phyloP scores from a whole-genome alignment of 2,329 filamentous ascomycete genomes.

The Fusarium pseudograminearum region DNA sequence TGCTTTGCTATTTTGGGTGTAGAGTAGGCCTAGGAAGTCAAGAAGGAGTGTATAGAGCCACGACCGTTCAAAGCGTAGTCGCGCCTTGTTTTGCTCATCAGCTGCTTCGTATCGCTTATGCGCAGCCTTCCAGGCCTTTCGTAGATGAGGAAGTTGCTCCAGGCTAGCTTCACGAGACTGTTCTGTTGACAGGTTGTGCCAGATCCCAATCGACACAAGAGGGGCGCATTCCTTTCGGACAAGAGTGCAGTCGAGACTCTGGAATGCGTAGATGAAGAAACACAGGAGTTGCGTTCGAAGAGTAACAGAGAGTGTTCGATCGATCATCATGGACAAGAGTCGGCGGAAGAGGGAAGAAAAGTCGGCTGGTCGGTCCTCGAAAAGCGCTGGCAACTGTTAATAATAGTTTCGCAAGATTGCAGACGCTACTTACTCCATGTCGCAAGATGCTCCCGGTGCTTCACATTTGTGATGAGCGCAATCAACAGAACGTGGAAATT shows the following conservation, averaged over 20 bases:
- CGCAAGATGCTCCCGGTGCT: constrained; percentile 85
- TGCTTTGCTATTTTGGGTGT: constrained; percentile 64
- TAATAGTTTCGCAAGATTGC: constrained; percentile 6
- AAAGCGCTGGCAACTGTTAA: constrained; percentile 69
- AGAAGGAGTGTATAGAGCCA: constrained; percentile 91
- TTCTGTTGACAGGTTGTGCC: constrained; percentile 91
- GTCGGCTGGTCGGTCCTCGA: constrained; percentile 79
- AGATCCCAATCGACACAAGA: constrained; percentile 92
- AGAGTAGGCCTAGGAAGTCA: constrained; percentile 82
- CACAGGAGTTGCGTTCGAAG: constrained; percentile 86
- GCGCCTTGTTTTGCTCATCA: constrained; percentile 81
- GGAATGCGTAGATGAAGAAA: constrained; percentile 92
- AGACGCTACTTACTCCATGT: constrained; percentile 76
- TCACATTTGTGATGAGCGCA: constrained; percentile 86
- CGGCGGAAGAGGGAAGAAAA: constrained; percentile 93
- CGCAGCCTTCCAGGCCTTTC: constrained; percentile 91
- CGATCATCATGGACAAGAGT: constrained; percentile 86
- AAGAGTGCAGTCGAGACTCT: constrained; percentile 88
- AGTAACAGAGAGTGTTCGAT: constrained; percentile 71
- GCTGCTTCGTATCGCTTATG: constrained; percentile 88
- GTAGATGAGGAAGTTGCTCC: constrained; percentile 77
- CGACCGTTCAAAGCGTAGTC: constrained; percentile 88
- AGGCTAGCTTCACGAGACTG: constrained; percentile 78
- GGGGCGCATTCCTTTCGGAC: constrained; percentile 97
- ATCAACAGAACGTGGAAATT: constrained; percentile 93